A percentile compares a stretch with the other conserved stretches of the same genome.
These are phyloP conservation scores for Gossypium schwendimanii DNA, from an alignment of 441 rosid genomes.

Conservation along the genomic window DNA sequence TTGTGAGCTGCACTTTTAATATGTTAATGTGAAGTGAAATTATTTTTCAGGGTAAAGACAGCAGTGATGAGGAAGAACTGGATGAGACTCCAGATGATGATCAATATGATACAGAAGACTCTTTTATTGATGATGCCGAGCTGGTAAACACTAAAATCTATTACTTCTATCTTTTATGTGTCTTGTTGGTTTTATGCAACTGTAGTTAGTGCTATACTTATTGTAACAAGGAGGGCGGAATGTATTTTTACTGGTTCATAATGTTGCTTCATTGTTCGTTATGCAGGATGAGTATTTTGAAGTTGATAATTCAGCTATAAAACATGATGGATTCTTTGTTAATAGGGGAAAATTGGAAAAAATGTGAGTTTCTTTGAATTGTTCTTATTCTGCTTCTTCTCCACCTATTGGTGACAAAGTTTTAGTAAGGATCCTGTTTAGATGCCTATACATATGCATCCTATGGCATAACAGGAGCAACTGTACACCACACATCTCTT, in stretches of 20 bases:
- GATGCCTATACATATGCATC: background rate
- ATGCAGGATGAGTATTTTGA: constrained; percentile 97
- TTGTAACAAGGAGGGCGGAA: background rate
- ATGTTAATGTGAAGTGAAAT: constrained; percentile 17
- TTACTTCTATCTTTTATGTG: constrained; percentile 9
- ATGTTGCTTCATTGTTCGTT: constrained; percentile 12
- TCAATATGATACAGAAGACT: constrained; percentile 96
- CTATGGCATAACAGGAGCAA: constrained; percentile 8
- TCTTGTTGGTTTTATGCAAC: background rate
- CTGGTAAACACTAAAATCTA: constrained; percentile 48
- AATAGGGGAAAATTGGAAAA: constrained; percentile 90
- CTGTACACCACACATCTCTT: background rate
- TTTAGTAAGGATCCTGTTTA: background rate
- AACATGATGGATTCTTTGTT: constrained; percentile 92
- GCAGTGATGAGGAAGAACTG: constrained; percentile 91
- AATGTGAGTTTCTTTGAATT: constrained; percentile 44
- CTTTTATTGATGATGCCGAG: constrained; percentile 93
- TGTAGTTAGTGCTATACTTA: constrained; percentile 11
- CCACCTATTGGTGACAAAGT: background rate
- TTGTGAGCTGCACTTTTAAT: constrained; percentile 7
- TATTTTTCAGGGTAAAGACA: constrained; percentile 74
- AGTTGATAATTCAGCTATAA: constrained; percentile 86
- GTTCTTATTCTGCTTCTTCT: background rate
- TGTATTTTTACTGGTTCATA: background rate
- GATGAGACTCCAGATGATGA: constrained; percentile 88